A percentile compares a stretch with the other conserved stretches of the same genome.
Conservation (phyloP, 2,329 filamentous ascomycete species). For the Aaosphaeria pasadenensis region DNA sequence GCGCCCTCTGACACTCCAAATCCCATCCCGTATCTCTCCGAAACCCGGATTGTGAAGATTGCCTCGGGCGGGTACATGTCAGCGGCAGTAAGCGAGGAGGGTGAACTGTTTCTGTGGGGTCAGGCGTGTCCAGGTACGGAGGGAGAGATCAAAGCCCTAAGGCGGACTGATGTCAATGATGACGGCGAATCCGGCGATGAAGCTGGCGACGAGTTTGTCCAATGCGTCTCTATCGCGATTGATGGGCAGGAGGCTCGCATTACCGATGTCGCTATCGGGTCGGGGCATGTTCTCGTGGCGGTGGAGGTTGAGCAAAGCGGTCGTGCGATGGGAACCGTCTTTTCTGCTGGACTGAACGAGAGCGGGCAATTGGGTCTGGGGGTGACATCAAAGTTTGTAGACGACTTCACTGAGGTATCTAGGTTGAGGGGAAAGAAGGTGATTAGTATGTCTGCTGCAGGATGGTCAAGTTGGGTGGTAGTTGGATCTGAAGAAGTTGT, state of each 20-base stretch:
- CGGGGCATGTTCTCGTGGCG: slow-evolving; percentile 26
- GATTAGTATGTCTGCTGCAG: slow-evolving; percentile 16
- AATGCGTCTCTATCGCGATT: slow-evolving; percentile 17
- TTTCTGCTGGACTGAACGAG: slow-evolving; percentile 22
- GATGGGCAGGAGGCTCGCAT: slow-evolving; percentile 14
- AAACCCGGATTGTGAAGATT: slow-evolving; percentile 19
- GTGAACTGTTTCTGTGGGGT: slow-evolving; percentile 34
- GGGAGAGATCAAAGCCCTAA: not conserved
- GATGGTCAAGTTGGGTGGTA: slow-evolving; percentile 25
- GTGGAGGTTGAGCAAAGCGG: slow-evolving; percentile 9
- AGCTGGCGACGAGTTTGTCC: slow-evolving; percentile 27
- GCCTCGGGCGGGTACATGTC: slow-evolving; percentile 30
- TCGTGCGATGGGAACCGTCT: slow-evolving; percentile 11
- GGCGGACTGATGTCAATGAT: not conserved
- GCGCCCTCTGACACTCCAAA: slow-evolving; percentile 1
- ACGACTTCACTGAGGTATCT: slow-evolving; percentile 19
- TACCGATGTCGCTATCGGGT: slow-evolving; percentile 24
- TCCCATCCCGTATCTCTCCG: slow-evolving; percentile 22
- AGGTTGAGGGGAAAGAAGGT: slow-evolving; percentile 16
- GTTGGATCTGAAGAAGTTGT: too few species aligned
- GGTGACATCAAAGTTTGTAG: slow-evolving; percentile 7
- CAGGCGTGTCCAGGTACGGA: slow-evolving; percentile 15
- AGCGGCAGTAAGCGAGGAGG: slow-evolving; percentile 26
- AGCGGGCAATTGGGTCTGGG: slow-evolving; percentile 22
- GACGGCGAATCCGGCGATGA: slow-evolving; percentile 4